A percentile compares a stretch with the other conserved stretches of the same genome.
Evolutionary conservation across 805 yeast genomes (phyloP).

Genomic region (Tetrapisispora iriomotensis): DNA sequence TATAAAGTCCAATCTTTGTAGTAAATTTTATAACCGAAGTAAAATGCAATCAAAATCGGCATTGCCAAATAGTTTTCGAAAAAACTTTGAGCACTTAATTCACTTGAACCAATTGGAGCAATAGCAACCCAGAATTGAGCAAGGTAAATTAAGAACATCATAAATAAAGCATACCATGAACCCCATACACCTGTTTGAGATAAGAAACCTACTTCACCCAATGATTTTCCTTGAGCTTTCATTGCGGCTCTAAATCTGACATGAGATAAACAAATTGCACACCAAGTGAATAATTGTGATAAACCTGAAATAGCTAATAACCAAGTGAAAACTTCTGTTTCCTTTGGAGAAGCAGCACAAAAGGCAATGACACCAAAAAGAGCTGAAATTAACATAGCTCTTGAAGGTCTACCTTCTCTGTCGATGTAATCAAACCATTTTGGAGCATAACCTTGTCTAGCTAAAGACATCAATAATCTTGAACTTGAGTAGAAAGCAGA

Average conservation of each 20-base stretch:
- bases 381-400: slow-evolving; percentile 43
- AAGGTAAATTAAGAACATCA: slow-evolving; percentile 41
- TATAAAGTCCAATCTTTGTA: slow-evolving; percentile 34
- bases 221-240: slow-evolving; percentile 42
- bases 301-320: slow-evolving; percentile 52
- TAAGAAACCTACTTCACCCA: slow-evolving; percentile 42
- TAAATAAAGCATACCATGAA: slow-evolving; percentile 40
- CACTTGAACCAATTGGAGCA: slow-evolving; percentile 38
- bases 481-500: slow-evolving; percentile 65
- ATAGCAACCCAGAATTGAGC: slow-evolving; percentile 62
- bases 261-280: slow-evolving; percentile 46
- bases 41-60: slow-evolving; percentile 36
- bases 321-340: slow-evolving; percentile 54
- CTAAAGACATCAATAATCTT: slow-evolving; percentile 57
- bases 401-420: slow-evolving; percentile 52
- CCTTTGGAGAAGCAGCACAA: slow-evolving; percentile 53
- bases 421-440: slow-evolving; percentile 43
- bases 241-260: slow-evolving; percentile 52
- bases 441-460: slow-evolving; percentile 69
- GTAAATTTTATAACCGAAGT: slow-evolving; percentile 38
- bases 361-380: slow-evolving; percentile 53
- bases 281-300: slow-evolving; percentile 55
- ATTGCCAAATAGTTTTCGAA: slow-evolving; percentile 40
- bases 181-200: slow-evolving; percentile 46
- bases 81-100: slow-evolving; percentile 34